Evolutionary conservation across 2,329 filamentous ascomycete genomes (phyloP), one percentile per base, ranked within the genome.

Genomic region (Calonectria fujianensis): DNA sequence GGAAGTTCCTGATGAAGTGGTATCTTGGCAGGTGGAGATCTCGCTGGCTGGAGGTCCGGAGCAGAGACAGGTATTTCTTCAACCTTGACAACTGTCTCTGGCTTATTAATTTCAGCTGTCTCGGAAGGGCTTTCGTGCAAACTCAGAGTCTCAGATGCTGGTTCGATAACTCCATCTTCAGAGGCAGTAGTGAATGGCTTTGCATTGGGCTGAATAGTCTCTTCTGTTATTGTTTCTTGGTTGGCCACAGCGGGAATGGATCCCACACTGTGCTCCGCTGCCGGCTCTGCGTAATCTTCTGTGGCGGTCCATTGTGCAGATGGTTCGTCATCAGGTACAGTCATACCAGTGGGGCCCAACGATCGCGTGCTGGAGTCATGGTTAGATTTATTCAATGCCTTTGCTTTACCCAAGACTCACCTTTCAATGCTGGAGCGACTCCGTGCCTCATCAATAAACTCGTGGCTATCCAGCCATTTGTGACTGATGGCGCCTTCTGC

Each of bases 401-500:
- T 29, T 18, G 1, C 7, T 14, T 18, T 9, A 2, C n/a, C 29
- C 8, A 61, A 6, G 18, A 24, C 4, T 24, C 18, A 61, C 57
- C 57, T 61, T 18, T 61, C 57, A 18, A 11, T 61, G 29, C 57
- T 61, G 9, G 57, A 61, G 24, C 57, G 57, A 41, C 57, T 61
- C 1, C 57, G 10, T 4, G 35, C 9, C n/a, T 61, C 57, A 29
- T 61, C 57, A 13, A 61, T 41, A 11, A 61, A 61, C 24, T 61
- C 57, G 14, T 61, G 57, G n/a, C 57, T 16, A 1, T 39, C 35
- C 7, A 61, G 1, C 57, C 57, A 61, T 8, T 41, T n/a, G 24
- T 61, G 57, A 11, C 29, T 61, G n/a, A 61, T 61, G 13, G 57
- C 57, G 13, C 9, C 20, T 8, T 61, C 57, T 39, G 57, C 57